Conservation (phyloP, 345 rosid species). For the Pseudoturritis turrita region DNA sequence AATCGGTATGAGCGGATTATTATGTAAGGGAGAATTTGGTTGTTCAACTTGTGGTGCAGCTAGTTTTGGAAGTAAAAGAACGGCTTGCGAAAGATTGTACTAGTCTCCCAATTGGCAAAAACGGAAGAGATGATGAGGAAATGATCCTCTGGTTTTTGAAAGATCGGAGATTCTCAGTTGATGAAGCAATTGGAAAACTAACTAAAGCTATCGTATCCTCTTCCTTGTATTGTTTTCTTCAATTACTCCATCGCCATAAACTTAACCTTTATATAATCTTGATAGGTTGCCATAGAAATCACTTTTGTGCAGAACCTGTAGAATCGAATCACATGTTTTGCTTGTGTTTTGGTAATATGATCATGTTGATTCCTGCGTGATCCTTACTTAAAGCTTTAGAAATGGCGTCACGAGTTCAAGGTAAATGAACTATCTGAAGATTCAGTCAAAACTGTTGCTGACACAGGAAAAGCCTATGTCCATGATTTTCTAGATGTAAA, state of each 20-base stretch:
- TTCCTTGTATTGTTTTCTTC: background rate
- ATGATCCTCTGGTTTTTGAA: conserved; percentile 85
- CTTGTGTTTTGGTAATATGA: background rate
- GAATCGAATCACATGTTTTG: background rate
- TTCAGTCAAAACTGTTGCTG: conserved; percentile 48
- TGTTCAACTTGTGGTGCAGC: conserved; percentile 38
- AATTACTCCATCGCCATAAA: background rate
- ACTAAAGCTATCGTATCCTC: conserved; percentile 83
- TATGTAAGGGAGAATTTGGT: background rate
- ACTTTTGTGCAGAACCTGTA: background rate
- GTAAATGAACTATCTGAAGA: conserved; percentile 66
- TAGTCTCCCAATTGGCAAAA: conserved; percentile 65
- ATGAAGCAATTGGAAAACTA: conserved; percentile 58
- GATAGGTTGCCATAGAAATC: background rate
- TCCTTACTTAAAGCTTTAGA: conserved; percentile 37
- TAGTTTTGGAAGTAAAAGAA: conserved; percentile 72
- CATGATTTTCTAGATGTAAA: conserved; percentile 65
- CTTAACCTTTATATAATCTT: background rate
- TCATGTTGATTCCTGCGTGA: background rate
- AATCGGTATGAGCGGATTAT: background rate
- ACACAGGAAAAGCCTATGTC: conserved; percentile 73
- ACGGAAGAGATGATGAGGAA: conserved; percentile 93
- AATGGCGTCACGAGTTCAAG: conserved; percentile 82
- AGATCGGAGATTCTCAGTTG: conserved; percentile 67
- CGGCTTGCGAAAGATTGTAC: conserved; percentile 56